Evolutionary conservation across 257 asterid species (phyloP), one percentile per base, ranked within the genome.

Genomic region (Solanum arcanum): DNA sequence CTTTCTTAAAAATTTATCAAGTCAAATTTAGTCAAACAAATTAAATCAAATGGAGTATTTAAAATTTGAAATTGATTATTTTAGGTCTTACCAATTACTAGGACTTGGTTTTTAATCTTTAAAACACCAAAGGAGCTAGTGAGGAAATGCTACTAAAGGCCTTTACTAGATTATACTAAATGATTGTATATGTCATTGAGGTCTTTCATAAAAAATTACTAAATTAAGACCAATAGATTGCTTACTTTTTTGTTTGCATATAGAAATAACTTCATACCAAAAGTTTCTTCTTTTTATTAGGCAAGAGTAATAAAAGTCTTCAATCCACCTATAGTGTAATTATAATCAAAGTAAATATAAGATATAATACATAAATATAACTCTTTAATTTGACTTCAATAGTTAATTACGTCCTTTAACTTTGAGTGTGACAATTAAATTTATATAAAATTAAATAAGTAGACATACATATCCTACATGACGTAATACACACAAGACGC

Each of bases 371-470:
- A 56, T 18, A 18, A 56, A 56, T 18, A 56, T 56, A 7, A 56
- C 0, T 16, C 1, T 14, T 52, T 52, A 52, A 18, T 3, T 16
- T 52, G 62, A 0, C 23, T 52, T 52, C 3, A 9, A 0, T 3
- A 16, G 1, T 16, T 1, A 52, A 18, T 0, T 52, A 18, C 18
- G 4, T 3, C 5, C 4, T 56, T 1, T 0, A 56, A 56, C 0
- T 56, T 56, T 56, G n/a, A 56, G 64, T 56, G 10, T 56, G n/a
- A 56, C 0, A 56, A 56, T 18, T 56, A 56, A 56, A 56, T 3
- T 52, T 52, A 3, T 52, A 52, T 52, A 2, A 52, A 1, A 52
- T 52, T 52, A 23, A 52, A 52, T 1, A 52, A 18, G 2, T 52
- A 52, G 2, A 18, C 2, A 1, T 9, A 6, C n/a, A 18, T 18